Conservation (phyloP, 2,329 filamentous ascomycete genomes). For the Zalaria obscura region DNA sequence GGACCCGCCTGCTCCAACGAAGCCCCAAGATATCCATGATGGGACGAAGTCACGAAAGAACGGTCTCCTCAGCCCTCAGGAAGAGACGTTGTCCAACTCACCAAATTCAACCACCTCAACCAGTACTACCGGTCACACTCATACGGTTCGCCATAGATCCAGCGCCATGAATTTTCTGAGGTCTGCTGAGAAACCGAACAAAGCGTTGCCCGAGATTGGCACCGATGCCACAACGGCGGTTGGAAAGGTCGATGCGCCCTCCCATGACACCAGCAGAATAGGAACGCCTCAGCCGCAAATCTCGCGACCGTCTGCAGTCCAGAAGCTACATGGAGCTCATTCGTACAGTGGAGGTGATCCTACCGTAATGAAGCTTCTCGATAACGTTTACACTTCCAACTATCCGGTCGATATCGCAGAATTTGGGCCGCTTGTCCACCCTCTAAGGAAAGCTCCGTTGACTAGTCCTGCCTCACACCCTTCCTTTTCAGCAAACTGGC, state of each 20-base stretch:
- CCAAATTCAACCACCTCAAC: constrained; percentile 17
- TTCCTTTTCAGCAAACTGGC: constrained; percentile 43
- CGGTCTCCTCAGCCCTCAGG: background rate
- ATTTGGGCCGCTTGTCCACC: constrained; percentile 52
- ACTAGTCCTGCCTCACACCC: constrained; percentile 27
- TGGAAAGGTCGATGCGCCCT: constrained; percentile 41
- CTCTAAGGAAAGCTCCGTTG: constrained; percentile 21
- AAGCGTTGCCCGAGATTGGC: constrained; percentile 49
- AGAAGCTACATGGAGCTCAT: constrained; percentile 46
- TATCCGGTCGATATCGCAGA: constrained; percentile 47
- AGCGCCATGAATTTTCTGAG: constrained; percentile 48
- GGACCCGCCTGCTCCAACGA: background rate
- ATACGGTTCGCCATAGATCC: constrained; percentile 30
- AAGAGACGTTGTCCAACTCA: constrained; percentile 15
- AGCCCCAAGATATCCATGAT: background rate
- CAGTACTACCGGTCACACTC: constrained; percentile 17
- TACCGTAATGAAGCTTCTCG: constrained; percentile 49
- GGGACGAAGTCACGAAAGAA: background rate
- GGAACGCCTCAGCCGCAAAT: constrained; percentile 7
- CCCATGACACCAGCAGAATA: background rate
- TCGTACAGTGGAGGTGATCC: constrained; percentile 71
- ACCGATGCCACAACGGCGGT: constrained; percentile 51
- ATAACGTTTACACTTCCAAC: constrained; percentile 65
- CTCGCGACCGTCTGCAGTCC: constrained; percentile 13
- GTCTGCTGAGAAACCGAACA: constrained; percentile 38